Conservation (phyloP, 495 filamentous ascomycete species). For the Parachaetomium inaequale region DNA sequence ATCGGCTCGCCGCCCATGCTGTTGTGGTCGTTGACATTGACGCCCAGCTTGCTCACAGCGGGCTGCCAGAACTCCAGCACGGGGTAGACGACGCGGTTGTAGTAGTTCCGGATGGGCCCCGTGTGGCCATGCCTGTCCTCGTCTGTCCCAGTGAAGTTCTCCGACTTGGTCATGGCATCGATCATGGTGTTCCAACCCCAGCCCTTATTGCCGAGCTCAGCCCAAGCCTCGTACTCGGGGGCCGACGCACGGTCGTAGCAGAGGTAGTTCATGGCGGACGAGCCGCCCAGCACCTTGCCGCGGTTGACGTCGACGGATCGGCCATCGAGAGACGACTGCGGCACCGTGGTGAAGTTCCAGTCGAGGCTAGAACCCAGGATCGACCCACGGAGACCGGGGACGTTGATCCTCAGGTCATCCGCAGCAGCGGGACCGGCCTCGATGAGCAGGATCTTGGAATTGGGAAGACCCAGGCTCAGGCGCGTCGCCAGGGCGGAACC, state of each 20-base stretch:
- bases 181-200: conserved; percentile 49
- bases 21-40: conserved; percentile 27
- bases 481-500: conserved; percentile 54
- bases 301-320: conserved; percentile 37
- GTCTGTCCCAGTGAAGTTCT: conserved; percentile 31
- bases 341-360: conserved; percentile 20
- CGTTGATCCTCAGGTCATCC: conserved; percentile 45
- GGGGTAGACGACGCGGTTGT: conserved; percentile 34
- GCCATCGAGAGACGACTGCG: conserved; percentile 1
- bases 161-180: conserved; percentile 22
- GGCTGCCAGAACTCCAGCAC: conserved; percentile 35
- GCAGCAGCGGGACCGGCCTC: conserved; percentile 50
- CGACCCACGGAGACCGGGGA: conserved; percentile 34
- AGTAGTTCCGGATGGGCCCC: conserved; percentile 33
- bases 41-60: conserved; percentile 31
- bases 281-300: conserved; percentile 56
- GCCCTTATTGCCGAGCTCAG: conserved; percentile 47
- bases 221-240: conserved; percentile 50
- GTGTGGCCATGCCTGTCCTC: conserved; percentile 12
- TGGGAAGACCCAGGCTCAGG: conserved; percentile 50
- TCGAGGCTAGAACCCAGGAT: conserved; percentile 44
- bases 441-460: conserved; percentile 49
- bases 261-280: conserved; percentile 53
- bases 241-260: conserved; percentile 45
- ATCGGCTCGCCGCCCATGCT: conserved; percentile 33